Evolutionary conservation across 768 basidiomycete species (phyloP), one percentile per base, ranked within the genome.

Genomic region (Hygrophorus pudorinus): DNA sequence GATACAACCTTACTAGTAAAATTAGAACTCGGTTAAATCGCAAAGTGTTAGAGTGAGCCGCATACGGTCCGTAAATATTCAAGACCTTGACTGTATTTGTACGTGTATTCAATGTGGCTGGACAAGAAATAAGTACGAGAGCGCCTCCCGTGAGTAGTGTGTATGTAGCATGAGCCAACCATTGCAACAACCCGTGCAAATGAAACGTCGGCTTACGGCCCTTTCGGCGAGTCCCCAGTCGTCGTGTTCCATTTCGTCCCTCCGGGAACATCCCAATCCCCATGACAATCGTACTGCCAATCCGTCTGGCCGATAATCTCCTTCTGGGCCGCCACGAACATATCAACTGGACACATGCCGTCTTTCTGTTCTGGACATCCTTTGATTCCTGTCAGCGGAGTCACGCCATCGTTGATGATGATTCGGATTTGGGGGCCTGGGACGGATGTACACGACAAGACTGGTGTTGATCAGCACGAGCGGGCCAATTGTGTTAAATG

Each of bases 381-480:
- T 11, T 67, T 68, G 50, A 93, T 74, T 8, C 82, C 78, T 0
- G 79, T 85, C 16, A 93, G 71, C 4, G 91, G 90, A 0, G 78
- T 79, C 1, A 86, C 81, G 0, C 79, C 91, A 54, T 96, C 91
- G 63, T 94, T 93, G 59, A 93, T 73, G 49, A 93, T 79, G 53
- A 91, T 68, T 3, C 90, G 78, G 49, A 93, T 85, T 50, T 89
- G 79, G 10, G 64, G 71, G 24, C 63, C 62, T 16, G 70, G 65
- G 18, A 60, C 38, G n/a, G 67, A 67, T 13, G 65, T 59, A 51
- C 84, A 88, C 45, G 72, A 69, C 0, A 88, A 67, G 7, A 87
- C 79, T 89, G 59, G n/a, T n/a, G n/a, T n/a, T n/a, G n/a, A n/a
- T n/a, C n/a, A n/a, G n/a, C n/a, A n/a, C n/a, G 51, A 45, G 44